Conservation (phyloP, 768 basidiomycete species). For the Russula abietina region DNA sequence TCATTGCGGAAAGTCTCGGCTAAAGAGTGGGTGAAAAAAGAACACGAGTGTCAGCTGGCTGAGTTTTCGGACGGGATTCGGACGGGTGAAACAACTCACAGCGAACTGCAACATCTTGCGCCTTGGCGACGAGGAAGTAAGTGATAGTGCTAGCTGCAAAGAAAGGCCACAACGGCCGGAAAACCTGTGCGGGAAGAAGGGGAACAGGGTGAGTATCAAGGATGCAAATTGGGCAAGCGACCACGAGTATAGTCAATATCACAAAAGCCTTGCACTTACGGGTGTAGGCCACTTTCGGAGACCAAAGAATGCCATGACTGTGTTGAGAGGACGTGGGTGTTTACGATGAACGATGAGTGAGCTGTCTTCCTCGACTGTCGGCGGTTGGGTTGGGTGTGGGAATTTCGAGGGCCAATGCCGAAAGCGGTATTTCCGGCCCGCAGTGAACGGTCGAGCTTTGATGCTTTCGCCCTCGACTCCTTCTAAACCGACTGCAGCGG, state of each 20-base stretch:
- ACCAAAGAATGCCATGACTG: conserved; percentile 65
- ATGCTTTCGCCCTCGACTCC: conserved; percentile 10
- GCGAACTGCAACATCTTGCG: conserved; percentile 63
- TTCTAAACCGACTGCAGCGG: conserved; percentile 4
- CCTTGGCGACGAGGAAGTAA: conserved; percentile 57
- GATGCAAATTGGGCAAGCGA: background rate
- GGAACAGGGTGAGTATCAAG: conserved; percentile 2
- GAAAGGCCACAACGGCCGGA: conserved; percentile 78
- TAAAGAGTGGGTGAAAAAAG: conserved; percentile 27
- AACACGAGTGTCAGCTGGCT: background rate
- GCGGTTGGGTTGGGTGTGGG: conserved; percentile 8
- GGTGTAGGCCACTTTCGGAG: conserved; percentile 78
- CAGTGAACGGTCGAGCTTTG: background rate
- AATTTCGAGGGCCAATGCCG: conserved; percentile 5
- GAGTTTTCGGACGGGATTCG: background rate
- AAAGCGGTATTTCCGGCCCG: conserved; percentile 10
- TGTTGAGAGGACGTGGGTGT: background rate
- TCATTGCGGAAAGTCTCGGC: conserved; percentile 67
- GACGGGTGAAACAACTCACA: conserved; percentile 46
- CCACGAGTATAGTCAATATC: conserved; percentile 7
- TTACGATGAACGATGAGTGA: background rate
- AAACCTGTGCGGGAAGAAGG: conserved; percentile 40
- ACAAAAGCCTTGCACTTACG: conserved; percentile 37
- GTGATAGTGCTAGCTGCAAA: conserved; percentile 58
- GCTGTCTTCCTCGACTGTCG: background rate